A percentile compares a stretch with the other conserved stretches of the same genome.
Conservation (phyloP, 2,329 filamentous ascomycete species). For the Colletotrichum gloeosporioides region DNA sequence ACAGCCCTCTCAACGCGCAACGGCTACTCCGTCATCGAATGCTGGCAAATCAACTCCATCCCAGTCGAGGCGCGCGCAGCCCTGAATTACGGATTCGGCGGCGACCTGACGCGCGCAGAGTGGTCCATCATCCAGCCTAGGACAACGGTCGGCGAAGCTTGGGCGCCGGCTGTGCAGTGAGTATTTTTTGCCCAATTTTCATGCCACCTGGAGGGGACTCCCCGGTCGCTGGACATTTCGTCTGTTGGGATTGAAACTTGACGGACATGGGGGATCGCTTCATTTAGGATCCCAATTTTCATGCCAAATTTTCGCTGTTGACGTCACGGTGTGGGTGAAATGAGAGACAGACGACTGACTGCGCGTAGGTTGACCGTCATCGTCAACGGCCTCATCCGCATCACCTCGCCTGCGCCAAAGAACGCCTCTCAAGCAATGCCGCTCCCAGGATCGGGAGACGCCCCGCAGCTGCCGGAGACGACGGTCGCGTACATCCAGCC, state of each 20-base stretch:
- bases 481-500: constrained; percentile 34
- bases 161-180: constrained; percentile 37
- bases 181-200: neutral
- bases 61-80: constrained; percentile 32
- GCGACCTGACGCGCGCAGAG: constrained; percentile 30
- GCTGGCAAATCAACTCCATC: constrained; percentile 44
- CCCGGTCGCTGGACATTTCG: neutral
- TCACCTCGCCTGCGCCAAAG: constrained; percentile 32
- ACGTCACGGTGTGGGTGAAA: neutral
- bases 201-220: neutral
- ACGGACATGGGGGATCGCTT: neutral
- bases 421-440: constrained; percentile 12
- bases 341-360: neutral
- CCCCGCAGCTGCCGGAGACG: neutral
- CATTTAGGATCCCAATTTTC: neutral
- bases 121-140: constrained; percentile 37
- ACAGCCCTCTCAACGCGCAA: constrained; percentile 42
- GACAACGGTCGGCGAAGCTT: constrained; percentile 35
- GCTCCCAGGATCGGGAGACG: neutral
- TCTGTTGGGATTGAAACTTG: neutral
- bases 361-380: constrained; percentile 30
- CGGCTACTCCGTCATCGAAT: constrained; percentile 46
- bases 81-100: constrained; percentile 31
- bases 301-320: neutral
- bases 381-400: constrained; percentile 36